These are phyloP conservation scores for Abrus precatorius DNA, from an alignment of 306 rosid species.

Conservation along the genomic window DNA sequence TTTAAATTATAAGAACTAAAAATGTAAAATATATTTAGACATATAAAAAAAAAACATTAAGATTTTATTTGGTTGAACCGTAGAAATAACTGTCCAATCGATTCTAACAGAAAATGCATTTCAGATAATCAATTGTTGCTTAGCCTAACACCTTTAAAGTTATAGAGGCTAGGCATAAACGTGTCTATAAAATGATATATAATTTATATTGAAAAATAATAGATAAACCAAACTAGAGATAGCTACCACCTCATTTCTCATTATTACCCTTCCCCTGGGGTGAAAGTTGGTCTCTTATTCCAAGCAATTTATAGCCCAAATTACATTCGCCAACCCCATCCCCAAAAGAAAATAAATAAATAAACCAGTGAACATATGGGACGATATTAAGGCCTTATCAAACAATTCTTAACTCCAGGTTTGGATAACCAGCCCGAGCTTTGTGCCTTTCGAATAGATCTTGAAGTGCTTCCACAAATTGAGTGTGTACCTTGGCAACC, in stretches of 20 bases:
- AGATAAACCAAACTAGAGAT: slow-evolving; percentile 6
- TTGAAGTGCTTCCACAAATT: slow-evolving; percentile 76
- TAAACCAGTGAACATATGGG: slow-evolving; percentile 24
- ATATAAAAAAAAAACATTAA: no score
- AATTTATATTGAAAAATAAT: slow-evolving; percentile 7
- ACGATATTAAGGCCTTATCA: slow-evolving; percentile 50
- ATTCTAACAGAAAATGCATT: no score
- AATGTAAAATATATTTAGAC: no score
- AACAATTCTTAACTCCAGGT: slow-evolving; percentile 72
- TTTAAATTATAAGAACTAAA: no score
- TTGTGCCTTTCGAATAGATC: slow-evolving; percentile 87
- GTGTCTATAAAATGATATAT: neutral
- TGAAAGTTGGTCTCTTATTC: slow-evolving; percentile 29
- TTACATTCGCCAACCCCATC: slow-evolving; percentile 41
- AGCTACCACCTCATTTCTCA: slow-evolving; percentile 17
- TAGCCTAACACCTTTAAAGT: no score
- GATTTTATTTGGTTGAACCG: no score
- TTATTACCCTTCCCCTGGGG: neutral
- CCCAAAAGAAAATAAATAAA: slow-evolving; percentile 31
- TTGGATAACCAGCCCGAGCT: slow-evolving; percentile 71
- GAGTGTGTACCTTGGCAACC: slow-evolving; percentile 70
- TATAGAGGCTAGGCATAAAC: neutral
- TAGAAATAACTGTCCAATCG: no score
- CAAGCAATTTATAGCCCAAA: slow-evolving; percentile 22
- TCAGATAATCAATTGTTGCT: no score